phyloP scores from a whole-genome alignment of 139 green algal species.

The Picochlorum sp. region DNA sequence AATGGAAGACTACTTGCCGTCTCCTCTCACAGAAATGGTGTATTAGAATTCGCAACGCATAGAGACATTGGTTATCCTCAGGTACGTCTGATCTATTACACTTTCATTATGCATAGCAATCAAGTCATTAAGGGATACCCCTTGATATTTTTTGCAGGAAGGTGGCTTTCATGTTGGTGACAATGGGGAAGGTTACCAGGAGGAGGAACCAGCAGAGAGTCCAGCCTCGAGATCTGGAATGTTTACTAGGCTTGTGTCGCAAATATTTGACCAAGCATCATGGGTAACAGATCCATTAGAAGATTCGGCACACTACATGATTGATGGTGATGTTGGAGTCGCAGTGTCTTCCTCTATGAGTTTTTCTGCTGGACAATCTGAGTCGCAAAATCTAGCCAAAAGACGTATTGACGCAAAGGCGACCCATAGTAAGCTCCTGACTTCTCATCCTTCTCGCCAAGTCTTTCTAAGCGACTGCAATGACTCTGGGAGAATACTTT shows the following conservation, averaged over 20 bases:
- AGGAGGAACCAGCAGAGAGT: not conserved
- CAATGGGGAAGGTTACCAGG: too few species aligned
- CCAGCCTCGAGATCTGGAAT: not conserved
- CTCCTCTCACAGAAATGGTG: conserved; percentile 17
- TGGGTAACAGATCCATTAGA: conserved; percentile 5
- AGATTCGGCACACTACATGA: not conserved
- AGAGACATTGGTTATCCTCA: not conserved
- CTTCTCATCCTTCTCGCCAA: conserved; percentile 10
- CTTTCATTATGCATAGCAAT: too few species aligned
- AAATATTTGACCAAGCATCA: conserved; percentile 24
- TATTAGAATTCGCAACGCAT: conserved; percentile 22
- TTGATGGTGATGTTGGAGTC: conserved; percentile 5
- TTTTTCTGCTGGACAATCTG: not conserved
- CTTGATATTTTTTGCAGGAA: too few species aligned
- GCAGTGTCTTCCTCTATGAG: not conserved
- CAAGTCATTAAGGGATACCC: too few species aligned
- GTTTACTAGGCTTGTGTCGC: conserved; percentile 13
- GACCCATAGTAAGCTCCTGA: conserved; percentile 7
- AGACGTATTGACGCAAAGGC: not conserved
- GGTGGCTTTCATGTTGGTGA: too few species aligned
- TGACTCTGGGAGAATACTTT: conserved; percentile 35
- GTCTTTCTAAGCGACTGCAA: conserved; percentile 25
- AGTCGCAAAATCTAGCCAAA: not conserved
- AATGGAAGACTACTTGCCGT: conserved; percentile 22
- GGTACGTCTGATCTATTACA: too few species aligned